Evolutionary conservation across 495 filamentous ascomycete species (phyloP).

Genomic region (Hyaloscypha hepaticicola): DNA sequence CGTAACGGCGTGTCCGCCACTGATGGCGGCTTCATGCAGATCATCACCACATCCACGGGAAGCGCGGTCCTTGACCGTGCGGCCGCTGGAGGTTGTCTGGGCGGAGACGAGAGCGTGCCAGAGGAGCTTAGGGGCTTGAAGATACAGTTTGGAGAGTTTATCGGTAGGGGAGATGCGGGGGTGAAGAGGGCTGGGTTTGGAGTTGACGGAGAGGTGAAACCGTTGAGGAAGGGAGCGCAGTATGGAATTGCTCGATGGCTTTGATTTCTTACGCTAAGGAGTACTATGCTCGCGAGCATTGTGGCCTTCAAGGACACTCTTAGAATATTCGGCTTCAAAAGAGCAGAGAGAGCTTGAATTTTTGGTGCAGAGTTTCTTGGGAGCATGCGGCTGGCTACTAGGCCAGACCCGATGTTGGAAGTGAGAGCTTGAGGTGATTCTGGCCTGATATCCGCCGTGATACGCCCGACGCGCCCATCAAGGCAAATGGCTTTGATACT

Average conservation of each 20-base stretch:
- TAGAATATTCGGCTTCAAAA: too few species aligned
- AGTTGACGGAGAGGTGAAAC: conserved; percentile 16
- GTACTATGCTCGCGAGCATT: too few species aligned
- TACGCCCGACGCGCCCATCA: too few species aligned
- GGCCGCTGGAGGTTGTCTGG: conserved; percentile 32
- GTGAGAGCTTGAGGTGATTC: too few species aligned
- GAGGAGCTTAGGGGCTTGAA: conserved; percentile 30
- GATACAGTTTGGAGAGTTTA: conserved; percentile 33
- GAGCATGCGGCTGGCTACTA: too few species aligned
- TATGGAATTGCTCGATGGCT: conserved; percentile 25
- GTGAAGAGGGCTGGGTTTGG: conserved; percentile 23
- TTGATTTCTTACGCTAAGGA: neutral
- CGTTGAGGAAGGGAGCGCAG: conserved; percentile 11
- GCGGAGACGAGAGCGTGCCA: conserved; percentile 32
- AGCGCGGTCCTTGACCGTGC: conserved; percentile 28
- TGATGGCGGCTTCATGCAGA: conserved; percentile 32
- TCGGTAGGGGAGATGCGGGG: conserved; percentile 13
- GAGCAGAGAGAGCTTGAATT: too few species aligned
- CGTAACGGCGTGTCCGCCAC: conserved; percentile 32
- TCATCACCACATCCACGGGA: conserved; percentile 29
- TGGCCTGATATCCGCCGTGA: too few species aligned
- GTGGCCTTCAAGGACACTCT: neutral
- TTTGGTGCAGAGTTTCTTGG: too few species aligned
- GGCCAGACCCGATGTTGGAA: too few species aligned
- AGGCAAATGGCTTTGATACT: too few species aligned